Conservation (phyloP, 495 filamentous ascomycete genomes). For the Trichoderma parareesei region DNA sequence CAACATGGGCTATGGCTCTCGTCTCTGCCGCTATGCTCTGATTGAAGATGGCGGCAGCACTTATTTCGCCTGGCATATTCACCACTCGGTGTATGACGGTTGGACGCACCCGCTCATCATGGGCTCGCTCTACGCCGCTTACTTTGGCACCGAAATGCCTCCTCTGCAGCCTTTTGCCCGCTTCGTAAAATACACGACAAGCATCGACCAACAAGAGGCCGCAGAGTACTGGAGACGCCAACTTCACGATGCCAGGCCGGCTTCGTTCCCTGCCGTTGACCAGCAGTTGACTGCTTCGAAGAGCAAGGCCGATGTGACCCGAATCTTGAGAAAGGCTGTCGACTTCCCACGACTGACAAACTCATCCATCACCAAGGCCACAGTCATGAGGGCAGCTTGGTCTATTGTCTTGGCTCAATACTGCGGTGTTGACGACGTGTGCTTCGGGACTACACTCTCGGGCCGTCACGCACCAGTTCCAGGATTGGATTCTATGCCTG, state of each 20-base stretch:
- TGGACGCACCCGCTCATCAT: not conserved
- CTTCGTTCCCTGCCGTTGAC: constrained; percentile 13
- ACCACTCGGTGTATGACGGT: constrained; percentile 7
- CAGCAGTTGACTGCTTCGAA: not conserved
- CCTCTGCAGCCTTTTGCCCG: constrained; percentile 7
- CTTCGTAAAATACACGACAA: constrained; percentile 5
- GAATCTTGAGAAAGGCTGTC: constrained; percentile 10
- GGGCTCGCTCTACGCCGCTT: not conserved
- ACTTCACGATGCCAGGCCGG: constrained; percentile 22
- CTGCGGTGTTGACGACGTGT: constrained; percentile 32
- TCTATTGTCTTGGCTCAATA: constrained; percentile 32
- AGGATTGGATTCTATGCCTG: constrained; percentile 39
- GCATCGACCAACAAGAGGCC: not conserved
- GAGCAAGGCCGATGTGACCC: not conserved
- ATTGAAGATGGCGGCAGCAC: constrained; percentile 12
- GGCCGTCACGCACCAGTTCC: constrained; percentile 39
- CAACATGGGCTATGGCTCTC: constrained; percentile 13
- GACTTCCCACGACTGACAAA: not conserved
- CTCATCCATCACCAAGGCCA: constrained; percentile 23
- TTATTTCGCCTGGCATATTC: constrained; percentile 44
- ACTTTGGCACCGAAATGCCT: not conserved
- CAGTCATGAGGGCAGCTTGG: constrained; percentile 41
- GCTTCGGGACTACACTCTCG: constrained; percentile 40
- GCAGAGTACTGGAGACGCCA: constrained; percentile 16
- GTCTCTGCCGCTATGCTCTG: constrained; percentile 21